phyloP scores from a whole-genome alignment of 2,329 filamentous ascomycete species.

The Calonectria pseudoreteaudii region DNA sequence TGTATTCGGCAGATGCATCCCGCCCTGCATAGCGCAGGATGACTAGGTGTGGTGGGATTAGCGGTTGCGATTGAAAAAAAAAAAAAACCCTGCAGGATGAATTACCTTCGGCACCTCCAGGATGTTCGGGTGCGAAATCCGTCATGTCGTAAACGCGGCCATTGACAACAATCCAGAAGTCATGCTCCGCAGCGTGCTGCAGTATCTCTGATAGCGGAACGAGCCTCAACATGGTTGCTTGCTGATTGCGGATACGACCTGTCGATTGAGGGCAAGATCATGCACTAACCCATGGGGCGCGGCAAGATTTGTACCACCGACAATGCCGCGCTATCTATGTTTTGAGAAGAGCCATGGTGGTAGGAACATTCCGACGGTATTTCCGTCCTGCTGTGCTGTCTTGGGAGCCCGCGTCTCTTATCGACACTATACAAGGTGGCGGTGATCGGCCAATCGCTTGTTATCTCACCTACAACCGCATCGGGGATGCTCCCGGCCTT shows the following conservation, averaged over 20 bases:
- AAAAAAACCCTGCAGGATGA: background rate
- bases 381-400: background rate
- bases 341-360: background rate
- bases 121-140: slow-evolving; percentile 15
- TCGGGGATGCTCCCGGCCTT: slow-evolving; percentile 6
- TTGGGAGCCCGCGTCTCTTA: background rate
- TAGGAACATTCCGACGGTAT: slow-evolving; percentile 3
- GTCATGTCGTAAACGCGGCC: slow-evolving; percentile 20
- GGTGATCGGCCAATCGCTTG: background rate
- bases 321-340: background rate
- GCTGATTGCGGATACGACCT: background rate
- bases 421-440: background rate
- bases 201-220: background rate
- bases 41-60: background rate
- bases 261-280: background rate
- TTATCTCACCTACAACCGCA: background rate
- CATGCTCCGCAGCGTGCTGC: slow-evolving; percentile 6
- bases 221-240: background rate
- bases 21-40: slow-evolving; percentile 15
- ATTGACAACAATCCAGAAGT: slow-evolving; percentile 18
- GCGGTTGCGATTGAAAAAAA: background rate
- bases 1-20: slow-evolving; percentile 15
- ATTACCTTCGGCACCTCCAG: slow-evolving; percentile 10
- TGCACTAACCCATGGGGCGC: background rate
- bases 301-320: background rate